Conservation (phyloP, 1,139 yeast genomes). For the Blastobotrys malaysiensis region DNA sequence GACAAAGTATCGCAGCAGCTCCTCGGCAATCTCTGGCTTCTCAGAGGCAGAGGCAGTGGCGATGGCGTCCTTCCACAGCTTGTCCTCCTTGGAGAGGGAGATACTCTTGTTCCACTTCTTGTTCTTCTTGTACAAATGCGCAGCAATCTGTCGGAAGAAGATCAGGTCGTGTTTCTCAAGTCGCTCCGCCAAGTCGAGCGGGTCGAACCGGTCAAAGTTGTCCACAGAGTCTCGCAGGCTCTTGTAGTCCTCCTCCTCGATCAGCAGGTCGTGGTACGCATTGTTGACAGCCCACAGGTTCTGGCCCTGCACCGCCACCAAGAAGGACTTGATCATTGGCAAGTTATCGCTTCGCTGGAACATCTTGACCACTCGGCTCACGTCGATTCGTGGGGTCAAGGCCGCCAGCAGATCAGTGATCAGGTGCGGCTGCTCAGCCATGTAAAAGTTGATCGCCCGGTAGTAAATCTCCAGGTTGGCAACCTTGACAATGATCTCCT, state of each 20-base stretch:
- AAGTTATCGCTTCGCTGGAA: conserved; percentile 93
- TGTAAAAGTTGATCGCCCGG: conserved; percentile 92
- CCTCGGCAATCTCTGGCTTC: conserved; percentile 79
- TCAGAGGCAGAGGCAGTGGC: conserved; percentile 85
- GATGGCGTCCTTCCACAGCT: conserved; percentile 91
- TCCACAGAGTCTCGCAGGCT: conserved; percentile 84
- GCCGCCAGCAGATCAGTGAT: conserved; percentile 82
- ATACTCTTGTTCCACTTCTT: conserved; percentile 91
- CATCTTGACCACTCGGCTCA: conserved; percentile 91
- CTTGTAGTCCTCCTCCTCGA: conserved; percentile 95
- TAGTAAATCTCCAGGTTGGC: conserved; percentile 95
- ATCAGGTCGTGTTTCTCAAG: conserved; percentile 86
- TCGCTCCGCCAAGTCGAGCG: conserved; percentile 85
- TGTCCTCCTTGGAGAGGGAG: conserved; percentile 82
- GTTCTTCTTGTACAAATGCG: conserved; percentile 86
- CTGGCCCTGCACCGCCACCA: conserved; percentile 84
- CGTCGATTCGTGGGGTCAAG: conserved; percentile 85
- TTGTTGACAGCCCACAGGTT: conserved; percentile 87
- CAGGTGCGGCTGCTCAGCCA: conserved; percentile 86
- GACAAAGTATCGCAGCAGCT: conserved; percentile 82
- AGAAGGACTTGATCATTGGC: conserved; percentile 92
- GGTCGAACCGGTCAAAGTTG: conserved; percentile 84
- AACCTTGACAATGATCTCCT: conserved; percentile 90
- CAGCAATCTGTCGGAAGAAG: conserved; percentile 94
- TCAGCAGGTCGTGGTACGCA: conserved; percentile 91